Evolutionary conservation across 2,329 filamentous ascomycete genomes (phyloP), one percentile per base, ranked within the genome.

Genomic region (Trichoderma hamatum): DNA sequence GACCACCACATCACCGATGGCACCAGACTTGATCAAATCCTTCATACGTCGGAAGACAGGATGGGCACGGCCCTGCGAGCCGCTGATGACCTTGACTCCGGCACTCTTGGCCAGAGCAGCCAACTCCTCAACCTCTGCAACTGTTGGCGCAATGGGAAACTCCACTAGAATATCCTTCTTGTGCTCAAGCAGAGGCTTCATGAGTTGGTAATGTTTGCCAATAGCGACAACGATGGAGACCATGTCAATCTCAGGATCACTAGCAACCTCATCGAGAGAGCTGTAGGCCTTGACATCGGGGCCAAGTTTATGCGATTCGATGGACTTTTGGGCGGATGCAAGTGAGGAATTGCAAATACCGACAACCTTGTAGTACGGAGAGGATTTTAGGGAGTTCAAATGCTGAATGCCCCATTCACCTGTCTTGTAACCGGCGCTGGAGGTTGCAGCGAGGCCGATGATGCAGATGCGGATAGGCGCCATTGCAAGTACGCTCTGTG

Each of bases 401-500:
- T 62, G 59, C 1, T 62, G 59, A 9, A 62, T 62, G 3, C 59
- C 59, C 59, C 59, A 62, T 62, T 62, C 59, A 43, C 59, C 59
- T 34, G 59, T 62, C 59, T 51, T 62, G 9, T 62, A 62, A 24
- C 59, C 59, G 0, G 39, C 43, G 28, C 59, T 62, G 59, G 39
- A 51, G 28, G 59, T 62, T 28, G 59, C 59, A 19, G 59, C 59
- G 59, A 62, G 59, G 13, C 59, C 59, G n/a, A 62, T 49, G 59
- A 62, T 62, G 28, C 59, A 62, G 59, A 62, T 62, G n/a, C 59
- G 59, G 43, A 62, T 62, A 51, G 59, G 59, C 28, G 59, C 59
- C 59, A 62, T 62, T 62, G 59, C 7, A 24, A n/a, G n/a, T n/a
- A n/a, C n/a, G n/a, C n/a, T n/a, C n/a, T n/a, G 43, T 28, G 52